Percentiles rank a stretch among this genome's conserved stretches.
These are phyloP conservation scores for Schizothecium vesticola DNA, from an alignment of 495 filamentous ascomycete species.

Conservation along the genomic window DNA sequence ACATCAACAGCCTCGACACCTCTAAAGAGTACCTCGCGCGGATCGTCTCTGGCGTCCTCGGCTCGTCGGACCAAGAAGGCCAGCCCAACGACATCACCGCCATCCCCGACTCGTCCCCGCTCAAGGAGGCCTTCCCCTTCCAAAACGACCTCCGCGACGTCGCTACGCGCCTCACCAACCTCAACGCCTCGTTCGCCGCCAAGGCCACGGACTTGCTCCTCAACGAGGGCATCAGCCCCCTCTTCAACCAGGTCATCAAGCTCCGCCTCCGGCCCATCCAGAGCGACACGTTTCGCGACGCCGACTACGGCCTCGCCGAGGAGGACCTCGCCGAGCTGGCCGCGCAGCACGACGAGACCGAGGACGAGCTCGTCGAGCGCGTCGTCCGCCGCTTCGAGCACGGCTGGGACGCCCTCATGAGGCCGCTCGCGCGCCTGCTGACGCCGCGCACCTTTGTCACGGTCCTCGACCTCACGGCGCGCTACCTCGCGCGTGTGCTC, in stretches of 20 bases:
- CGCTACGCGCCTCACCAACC: slow-evolving; percentile 55
- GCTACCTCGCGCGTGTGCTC: slow-evolving; percentile 65
- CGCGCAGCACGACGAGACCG: slow-evolving; percentile 45
- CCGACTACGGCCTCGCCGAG: slow-evolving; percentile 64
- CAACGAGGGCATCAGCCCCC: slow-evolving; percentile 70
- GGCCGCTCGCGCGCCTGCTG: slow-evolving; percentile 78
- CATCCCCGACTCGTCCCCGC: slow-evolving; percentile 25
- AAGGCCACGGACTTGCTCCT: slow-evolving; percentile 81
- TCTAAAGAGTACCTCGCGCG: slow-evolving; percentile 83
- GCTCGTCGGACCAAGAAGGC: slow-evolving; percentile 28
- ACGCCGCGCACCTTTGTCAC: slow-evolving; percentile 62
- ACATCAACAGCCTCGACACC: slow-evolving; percentile 92
- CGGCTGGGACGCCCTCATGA: slow-evolving; percentile 79
- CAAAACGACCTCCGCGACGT: slow-evolving; percentile 66
- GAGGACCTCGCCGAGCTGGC: slow-evolving; percentile 48
- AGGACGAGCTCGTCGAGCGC: slow-evolving; percentile 47
- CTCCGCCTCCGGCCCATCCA: slow-evolving; percentile 79
- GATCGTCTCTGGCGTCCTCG: slow-evolving; percentile 65
- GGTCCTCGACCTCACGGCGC: slow-evolving; percentile 65
- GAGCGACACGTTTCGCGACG: slow-evolving; percentile 83
- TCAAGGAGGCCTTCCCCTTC: slow-evolving; percentile 71
- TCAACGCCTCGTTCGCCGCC: slow-evolving; percentile 63
- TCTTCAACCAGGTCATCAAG: slow-evolving; percentile 85
- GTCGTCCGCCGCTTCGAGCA: slow-evolving; percentile 71
- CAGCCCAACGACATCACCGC: slow-evolving; percentile 10